Percentiles rank a stretch among this genome's conserved stretches.
These are phyloP conservation scores for Cladophialophora yegresii DNA, from an alignment of 2,329 filamentous ascomycete genomes.

Conservation along the genomic window DNA sequence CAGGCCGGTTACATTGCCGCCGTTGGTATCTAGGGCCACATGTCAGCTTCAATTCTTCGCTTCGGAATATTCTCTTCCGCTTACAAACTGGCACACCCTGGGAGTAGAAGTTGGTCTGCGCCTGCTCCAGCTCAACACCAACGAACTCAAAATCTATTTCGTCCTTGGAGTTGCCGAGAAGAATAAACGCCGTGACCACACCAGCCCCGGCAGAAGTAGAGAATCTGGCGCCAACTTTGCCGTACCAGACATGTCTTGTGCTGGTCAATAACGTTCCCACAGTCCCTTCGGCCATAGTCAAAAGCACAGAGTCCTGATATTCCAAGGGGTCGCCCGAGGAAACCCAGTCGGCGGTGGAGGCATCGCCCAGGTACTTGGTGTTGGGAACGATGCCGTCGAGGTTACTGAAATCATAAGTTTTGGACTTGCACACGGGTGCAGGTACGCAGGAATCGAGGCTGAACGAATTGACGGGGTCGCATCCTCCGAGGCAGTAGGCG, in stretches of 20 bases:
- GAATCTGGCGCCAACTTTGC: conserved; percentile 80
- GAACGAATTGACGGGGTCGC: conserved; percentile 83
- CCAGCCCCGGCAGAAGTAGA: conserved; percentile 82
- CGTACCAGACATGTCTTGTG: conserved; percentile 95
- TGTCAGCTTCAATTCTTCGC: conserved; percentile 12
- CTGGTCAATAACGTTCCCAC: conserved; percentile 84
- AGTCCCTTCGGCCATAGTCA: conserved; percentile 86
- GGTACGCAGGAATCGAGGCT: conserved; percentile 82
- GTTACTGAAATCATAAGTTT: conserved; percentile 71
- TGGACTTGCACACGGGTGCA: conserved; percentile 75
- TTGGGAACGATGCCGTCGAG: conserved; percentile 71
- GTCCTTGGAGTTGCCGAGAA: conserved; percentile 93
- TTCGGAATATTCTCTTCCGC: conserved; percentile 41
- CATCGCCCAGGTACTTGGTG: conserved; percentile 81
- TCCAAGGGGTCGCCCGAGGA: conserved; percentile 72
- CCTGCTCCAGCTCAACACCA: conserved; percentile 72
- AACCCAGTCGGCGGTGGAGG: conserved; percentile 81
- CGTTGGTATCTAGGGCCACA: conserved; percentile 66
- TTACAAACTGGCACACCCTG: conserved; percentile 89
- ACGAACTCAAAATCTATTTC: conserved; percentile 98
- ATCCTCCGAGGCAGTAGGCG: conserved; percentile 93
- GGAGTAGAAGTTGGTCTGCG: conserved; percentile 96
- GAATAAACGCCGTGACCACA: conserved; percentile 96
- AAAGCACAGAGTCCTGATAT: conserved; percentile 68
- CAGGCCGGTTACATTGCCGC: conserved; percentile 64